Base-by-base conservation (phyloP, 805 yeast genomes). In the Barnettozyma californica region DNA sequence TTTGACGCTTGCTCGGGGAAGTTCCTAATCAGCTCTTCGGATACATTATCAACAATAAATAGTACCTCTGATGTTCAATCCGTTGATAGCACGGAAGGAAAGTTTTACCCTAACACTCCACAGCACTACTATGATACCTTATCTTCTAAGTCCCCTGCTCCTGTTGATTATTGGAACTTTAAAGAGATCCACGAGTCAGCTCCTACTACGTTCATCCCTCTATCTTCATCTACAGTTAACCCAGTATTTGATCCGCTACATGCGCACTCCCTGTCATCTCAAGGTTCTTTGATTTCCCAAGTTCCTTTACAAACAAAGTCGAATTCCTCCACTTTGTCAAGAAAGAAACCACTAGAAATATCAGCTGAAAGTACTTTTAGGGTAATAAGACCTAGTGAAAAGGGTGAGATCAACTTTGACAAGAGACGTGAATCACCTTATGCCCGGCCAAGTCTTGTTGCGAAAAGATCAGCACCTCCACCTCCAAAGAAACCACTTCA, bases 341-440 rank as follows among this genome's bases (percentile, higher is more conserved):
- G 57, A 34, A 46, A 50, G 35, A 49, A 46, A 34, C 48, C 59
- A 11, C 23, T 6, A 5, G 6, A 20, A 25, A 47, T 16, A 41
- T 34, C 52, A 19, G 53, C 54, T 27, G 60, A 59, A 19, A 70
- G 76, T 38, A 70, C 88, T 0, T 87, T 88, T 61, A 74, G 84
- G 50, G 83, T 88, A 1, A 75, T 88, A 9, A 68, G 91, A 29
- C 75, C 74, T 9, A 77, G 79, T 21, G 80, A 77, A n/a, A 78
- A 76, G 13, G 70, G 76, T 31, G 95, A 86, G 58, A 87, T 87
- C 51, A 90, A 90, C 63, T 88, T 88, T 60, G 94, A 88, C 57
- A 80, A 84, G 56, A 73, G 89, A 45, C 68, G 96, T 40, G 80
- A 79, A 41, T 83, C 95, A 0, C 95, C 96, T 1, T 86, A 77